These are phyloP conservation scores for Cochlearia excelsa DNA, from an alignment of 345 rosid genomes.

Conservation along the genomic window DNA sequence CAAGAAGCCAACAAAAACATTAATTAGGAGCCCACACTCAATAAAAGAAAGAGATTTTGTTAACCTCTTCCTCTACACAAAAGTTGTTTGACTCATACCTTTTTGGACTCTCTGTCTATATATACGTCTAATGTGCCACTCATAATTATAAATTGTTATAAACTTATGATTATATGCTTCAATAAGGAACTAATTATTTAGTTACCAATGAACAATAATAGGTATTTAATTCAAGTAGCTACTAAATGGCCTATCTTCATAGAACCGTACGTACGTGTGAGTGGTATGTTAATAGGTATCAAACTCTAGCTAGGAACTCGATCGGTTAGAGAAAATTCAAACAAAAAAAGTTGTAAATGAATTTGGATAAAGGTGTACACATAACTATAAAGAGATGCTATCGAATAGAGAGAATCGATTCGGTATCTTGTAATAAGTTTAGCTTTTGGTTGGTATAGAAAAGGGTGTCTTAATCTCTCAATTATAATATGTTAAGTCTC, in stretches of 20 bases:
- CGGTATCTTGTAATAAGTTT: conserved; percentile 35
- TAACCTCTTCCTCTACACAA: conserved; percentile 46
- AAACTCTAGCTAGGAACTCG: too few relatives aligned
- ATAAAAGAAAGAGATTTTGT: conserved; percentile 51
- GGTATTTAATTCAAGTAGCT: conserved; percentile 4
- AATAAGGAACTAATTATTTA: conserved; percentile 37
- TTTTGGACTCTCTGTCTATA: conserved; percentile 29
- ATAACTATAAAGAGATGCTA: conserved; percentile 28
- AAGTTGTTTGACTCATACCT: conserved; percentile 34
- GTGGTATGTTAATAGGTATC: too few relatives aligned
- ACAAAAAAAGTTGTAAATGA: neutral
- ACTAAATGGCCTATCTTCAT: too few relatives aligned
- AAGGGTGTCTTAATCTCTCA: conserved; percentile 34
- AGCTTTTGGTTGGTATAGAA: conserved; percentile 35
- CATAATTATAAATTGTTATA: conserved; percentile 10
- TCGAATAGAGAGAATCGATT: conserved; percentile 35
- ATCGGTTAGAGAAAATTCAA: too few relatives aligned
- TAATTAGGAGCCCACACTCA: conserved; percentile 43
- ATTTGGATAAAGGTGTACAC: conserved; percentile 1
- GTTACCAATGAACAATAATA: conserved; percentile 9
- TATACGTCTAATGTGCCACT: neutral
- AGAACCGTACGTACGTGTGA: too few relatives aligned
- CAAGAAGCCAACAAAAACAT: conserved; percentile 25
- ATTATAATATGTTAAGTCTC: conserved; percentile 37
- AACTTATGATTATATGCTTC: conserved; percentile 20